Evolutionary conservation across 192 early-diverging fungal genomes (phyloP), one percentile per base, ranked within the genome.

Genomic region (Geosiphon pyriformis): DNA sequence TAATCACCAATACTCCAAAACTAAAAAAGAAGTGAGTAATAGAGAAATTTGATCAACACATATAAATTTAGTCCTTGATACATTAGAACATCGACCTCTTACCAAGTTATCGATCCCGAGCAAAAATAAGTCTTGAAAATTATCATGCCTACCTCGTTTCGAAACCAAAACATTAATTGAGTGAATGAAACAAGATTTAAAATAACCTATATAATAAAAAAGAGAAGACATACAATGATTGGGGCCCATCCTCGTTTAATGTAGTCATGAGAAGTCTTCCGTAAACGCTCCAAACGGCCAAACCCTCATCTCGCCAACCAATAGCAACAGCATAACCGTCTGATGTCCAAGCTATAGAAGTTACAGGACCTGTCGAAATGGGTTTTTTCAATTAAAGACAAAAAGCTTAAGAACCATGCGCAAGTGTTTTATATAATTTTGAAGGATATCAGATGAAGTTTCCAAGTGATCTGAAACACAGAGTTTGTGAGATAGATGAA

Each of bases 271-370:
- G 59, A 15, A 87, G 63, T 1, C 77, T 74, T 6, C 91, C 91
- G 67, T 84, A 93, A 4, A 86, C 84, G 74, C 88, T 93, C 91
- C 91, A 93, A 4, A 93, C 70, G 0, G 85, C 80, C 22, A 90
- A 66, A 12, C 91, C 89, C 31, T 84, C 84, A 59, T 73, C 61
- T 22, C 61, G 71, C 78, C 83, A 88, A 37, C 85, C 87, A 32
- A 84, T 84, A 10, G 88, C 88, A n/a, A 93, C 68, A 0, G 86
- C 85, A 61, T 82, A 82, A 42, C 90, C 88, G 69, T 91, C 86
- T 11, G 76, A 74, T 26, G 88, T 84, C 91, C 91, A 93, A 22
- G 74, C 76, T n/a, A 92, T 46, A 0, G 80, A 75, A 4, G 66
- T 70, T 0, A 86, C 86, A 4, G 73, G 51, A 22, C 82, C 74